Evolutionary conservation across 1,284 basidiomycete species (phyloP).

Genomic region (Melampsora occidentalis): DNA sequence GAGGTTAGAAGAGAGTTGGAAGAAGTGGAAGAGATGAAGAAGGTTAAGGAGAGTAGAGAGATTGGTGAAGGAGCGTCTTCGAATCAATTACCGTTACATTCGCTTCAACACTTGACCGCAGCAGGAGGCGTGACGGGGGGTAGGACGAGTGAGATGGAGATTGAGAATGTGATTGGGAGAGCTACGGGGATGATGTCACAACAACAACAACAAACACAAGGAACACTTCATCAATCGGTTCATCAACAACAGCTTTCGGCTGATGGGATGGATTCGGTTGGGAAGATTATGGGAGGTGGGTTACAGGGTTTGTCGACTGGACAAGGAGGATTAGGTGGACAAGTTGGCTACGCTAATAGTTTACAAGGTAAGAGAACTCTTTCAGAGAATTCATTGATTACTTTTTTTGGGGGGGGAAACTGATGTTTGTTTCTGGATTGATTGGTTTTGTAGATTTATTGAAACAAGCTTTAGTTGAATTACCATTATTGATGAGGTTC

Average conservation of each 20-base stretch:
- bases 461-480: constrained; percentile 68
- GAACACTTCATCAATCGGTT: background rate
- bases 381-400: background rate
- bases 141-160: background rate
- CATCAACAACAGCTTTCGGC: too few relatives aligned
- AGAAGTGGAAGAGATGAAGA: background rate
- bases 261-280: too few relatives aligned
- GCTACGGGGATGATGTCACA: constrained; percentile 19
- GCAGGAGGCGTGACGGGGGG: too few relatives aligned
- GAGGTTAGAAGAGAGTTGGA: constrained; percentile 16
- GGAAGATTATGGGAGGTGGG: too few relatives aligned
- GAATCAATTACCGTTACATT: too few relatives aligned
- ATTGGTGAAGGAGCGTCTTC: too few relatives aligned
- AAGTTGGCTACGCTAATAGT: constrained; percentile 39
- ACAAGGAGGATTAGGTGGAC: constrained; percentile 28
- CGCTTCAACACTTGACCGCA: too few relatives aligned
- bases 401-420: background rate
- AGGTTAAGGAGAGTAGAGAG: too few relatives aligned
- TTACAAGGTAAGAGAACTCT: constrained; percentile 30
- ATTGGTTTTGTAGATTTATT: constrained; percentile 55
- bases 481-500: constrained; percentile 74
- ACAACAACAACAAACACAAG: background rate
- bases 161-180: constrained; percentile 37
- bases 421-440: background rate
- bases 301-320: background rate